Base-by-base conservation (phyloP, 495 filamentous ascomycete species). In the Aspergillus carlsbadensis region DNA sequence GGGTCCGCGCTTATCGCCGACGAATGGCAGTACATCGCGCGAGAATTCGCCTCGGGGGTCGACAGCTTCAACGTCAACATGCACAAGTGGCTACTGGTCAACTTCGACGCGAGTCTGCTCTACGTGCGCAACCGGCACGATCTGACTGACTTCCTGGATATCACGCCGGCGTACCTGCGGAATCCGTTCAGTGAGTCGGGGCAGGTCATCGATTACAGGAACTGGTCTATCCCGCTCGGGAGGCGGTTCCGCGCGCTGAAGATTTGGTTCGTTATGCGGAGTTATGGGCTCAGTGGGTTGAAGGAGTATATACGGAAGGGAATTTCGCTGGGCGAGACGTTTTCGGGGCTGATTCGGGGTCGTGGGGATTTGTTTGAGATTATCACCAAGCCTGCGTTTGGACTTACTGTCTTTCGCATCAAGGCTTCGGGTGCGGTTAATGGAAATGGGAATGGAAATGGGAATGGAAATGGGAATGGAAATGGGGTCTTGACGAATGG, bases 211-310 rank as follows among this genome's bases (percentile, higher is more conserved):
- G 94, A 98, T 67, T 98, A 98, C 73, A 84, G 94, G 21, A 95
- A 98, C 79, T 98, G 94, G 94, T 92, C 95, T 71, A 96, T 98
- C 65, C 94, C 94, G 10, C 83, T 98, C 0, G 94, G 94, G 11
- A 81, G 94, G 6, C 83, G 94, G n/a, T 98, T 98, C 78, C 79
- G 94, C 11, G 82, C 87, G 1, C 72, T 98, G 46, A 98, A 98
- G 78, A 88, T 96, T 64, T 98, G 94, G 94, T 97, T 97, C 67
- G 94, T 98, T 13, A 76, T 98, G 64, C 81, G 94, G 37, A 87
- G 81, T 29, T 97, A 96, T 65, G 94, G 94, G 0, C 74, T 92
- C 50, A 80, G 80, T 46, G 92, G 94, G 2, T 71, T 98, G 68
- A 87, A 87, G 63, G 77, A 73, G 33, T 85, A 92, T 63, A 82